Evolutionary conservation across 345 rosid genomes (phyloP), one percentile per base, ranked within the genome.

Genomic region (Ceriops zippeliana): DNA sequence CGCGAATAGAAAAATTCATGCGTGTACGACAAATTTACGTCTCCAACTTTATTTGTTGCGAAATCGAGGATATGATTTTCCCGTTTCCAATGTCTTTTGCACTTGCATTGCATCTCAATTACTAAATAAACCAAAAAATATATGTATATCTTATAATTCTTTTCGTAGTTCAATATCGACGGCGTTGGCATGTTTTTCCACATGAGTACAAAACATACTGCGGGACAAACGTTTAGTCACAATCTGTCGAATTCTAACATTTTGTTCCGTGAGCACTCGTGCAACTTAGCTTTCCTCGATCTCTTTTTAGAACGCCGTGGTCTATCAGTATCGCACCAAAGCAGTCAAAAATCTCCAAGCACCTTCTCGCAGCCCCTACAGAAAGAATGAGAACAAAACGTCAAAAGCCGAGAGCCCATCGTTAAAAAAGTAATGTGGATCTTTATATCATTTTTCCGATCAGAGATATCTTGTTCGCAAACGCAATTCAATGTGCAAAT

Each of bases 1-100:
- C 35, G 35, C 0, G 13, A 4, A 35, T 61, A 42, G 11, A 11
- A 35, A 35, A 67, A 4, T 15, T 21, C 52, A 34, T 7, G 37
- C 37, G 8, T 34, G 1, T 31, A 34, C 7, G 37, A 9, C 49
- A 13, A 68, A 71, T 5, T 57, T 62, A 69, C 61, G 19, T 38
- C 58, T 38, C 58, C 72, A 65, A 51, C 58, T 59, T 35, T 54
- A 21, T 62, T 66, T 60, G 19, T 31, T 27, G 26, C 54, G 35
- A 51, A 71, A 47, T 62, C 35, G 57, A 46, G 68, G 54, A 15
- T 4, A 21, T 62, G 66, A 70, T 76, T 72, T 73, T 67, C 70
- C 67, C 73, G 71, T 56, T 73, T 80, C 69, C 78, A 28, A 26
- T 9, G 21, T 32, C 65, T 70, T 65, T 53, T 62, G 61, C 61